Evolutionary conservation across 495 filamentous ascomycete genomes (phyloP), one percentile per base, ranked within the genome.

Genomic region (Glonium stellatum): DNA sequence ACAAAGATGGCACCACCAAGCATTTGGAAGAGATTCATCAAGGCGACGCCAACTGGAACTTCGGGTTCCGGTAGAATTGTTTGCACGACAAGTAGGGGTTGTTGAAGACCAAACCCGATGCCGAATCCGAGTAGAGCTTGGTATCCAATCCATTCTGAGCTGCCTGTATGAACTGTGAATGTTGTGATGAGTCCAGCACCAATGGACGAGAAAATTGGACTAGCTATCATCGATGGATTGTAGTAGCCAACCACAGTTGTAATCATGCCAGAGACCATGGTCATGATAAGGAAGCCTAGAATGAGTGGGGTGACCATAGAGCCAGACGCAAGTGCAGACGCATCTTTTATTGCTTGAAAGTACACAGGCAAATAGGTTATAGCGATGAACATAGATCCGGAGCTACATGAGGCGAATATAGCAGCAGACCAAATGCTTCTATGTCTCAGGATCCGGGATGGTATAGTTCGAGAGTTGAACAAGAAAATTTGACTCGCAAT

Each of bases 361-460:
- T 57, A 67, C 23, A 64, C 57, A 13, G 64, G 64, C 25, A 67
- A 12, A 54, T 62, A 67, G 10, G 57, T 23, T 12, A 54, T 48
- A 19, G 60, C 51, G 34, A 87, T 73, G 59, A 91, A 83, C 71
- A 89, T 88, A 0, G 80, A 72, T n/a, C 79, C 81, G 36, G 85
- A 87, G 8, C 87, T 63, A 62, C 76, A 77, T 62, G 84, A 77
- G 25, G 73, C 67, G 67, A 82, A 87, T 56, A 81, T 73, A 0
- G 76, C 70, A 3, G 78, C 72, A 4, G 76, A 77, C 66, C 79
- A 79, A 10, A 96, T 81, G 42, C 76, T 86, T 12, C 88, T 83
- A 64, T 91, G 84, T 18, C 77, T 83, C 58, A 95, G 75, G 48
- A 96, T 76, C 25, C 83, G 80, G 4, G 83, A 80, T 10, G 90